Conservation (phyloP, 306 rosid species). For the Urtica urens region DNA sequence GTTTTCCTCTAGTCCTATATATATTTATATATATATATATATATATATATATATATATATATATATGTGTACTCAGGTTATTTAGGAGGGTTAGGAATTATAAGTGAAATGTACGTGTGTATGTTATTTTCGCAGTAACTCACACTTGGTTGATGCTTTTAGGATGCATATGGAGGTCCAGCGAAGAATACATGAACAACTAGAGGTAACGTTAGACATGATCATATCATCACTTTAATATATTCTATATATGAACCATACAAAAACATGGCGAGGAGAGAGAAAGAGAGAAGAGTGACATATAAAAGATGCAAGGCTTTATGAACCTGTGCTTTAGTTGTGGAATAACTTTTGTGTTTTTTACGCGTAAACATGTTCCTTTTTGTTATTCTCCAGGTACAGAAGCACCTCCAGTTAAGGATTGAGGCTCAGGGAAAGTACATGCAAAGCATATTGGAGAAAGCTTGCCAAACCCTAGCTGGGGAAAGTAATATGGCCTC, state of each 20-base stretch:
- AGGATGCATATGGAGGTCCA: conserved; percentile 99
- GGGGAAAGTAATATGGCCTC: conserved; percentile 69
- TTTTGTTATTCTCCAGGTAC: conserved; percentile 54
- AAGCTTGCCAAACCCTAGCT: conserved; percentile 97
- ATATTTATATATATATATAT: neutral
- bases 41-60: neutral
- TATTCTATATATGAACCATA: neutral
- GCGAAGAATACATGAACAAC: conserved; percentile 89
- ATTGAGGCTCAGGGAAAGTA: conserved; percentile 99
- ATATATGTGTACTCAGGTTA: conserved; percentile 2
- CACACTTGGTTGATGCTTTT: conserved; percentile 53
- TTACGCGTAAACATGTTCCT: neutral
- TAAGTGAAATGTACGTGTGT: conserved; percentile 28
- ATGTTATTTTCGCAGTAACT: conserved; percentile 41
- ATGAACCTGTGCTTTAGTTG: too few species aligned
- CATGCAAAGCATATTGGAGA: conserved; percentile 98
- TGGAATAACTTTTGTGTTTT: neutral
- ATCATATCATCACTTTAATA: neutral
- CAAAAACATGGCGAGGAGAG: neutral
- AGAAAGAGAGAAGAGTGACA: too few species aligned
- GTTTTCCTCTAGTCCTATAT: neutral
- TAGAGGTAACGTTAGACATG: conserved; percentile 48
- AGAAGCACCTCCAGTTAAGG: conserved; percentile 87
- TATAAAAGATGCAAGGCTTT: too few species aligned
- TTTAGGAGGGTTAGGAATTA: conserved; percentile 30